Conservation (phyloP, 176 grass and related monocot genomes). For the Tillandsia leiboldiana region DNA sequence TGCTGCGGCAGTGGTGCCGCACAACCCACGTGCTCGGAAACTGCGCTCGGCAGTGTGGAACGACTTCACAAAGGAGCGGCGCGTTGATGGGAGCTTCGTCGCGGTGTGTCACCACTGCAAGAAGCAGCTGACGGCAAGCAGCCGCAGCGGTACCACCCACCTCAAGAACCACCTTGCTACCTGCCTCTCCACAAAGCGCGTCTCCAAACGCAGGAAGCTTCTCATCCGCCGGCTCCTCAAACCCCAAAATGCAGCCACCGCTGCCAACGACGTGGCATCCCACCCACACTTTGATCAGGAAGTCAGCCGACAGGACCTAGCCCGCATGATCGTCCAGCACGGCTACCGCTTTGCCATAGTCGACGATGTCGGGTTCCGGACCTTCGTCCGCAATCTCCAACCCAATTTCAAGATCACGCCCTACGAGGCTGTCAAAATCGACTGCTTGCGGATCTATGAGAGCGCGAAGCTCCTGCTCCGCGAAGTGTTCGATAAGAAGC, state of each 20-base stretch:
- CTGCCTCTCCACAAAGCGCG: constrained; percentile 60
- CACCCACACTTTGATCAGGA: constrained; percentile 50
- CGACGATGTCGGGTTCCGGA: constrained; percentile 12
- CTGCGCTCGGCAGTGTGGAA: constrained; percentile 86
- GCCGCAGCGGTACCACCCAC: constrained; percentile 86
- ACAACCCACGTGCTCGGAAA: constrained; percentile 72
- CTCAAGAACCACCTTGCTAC: constrained; percentile 81
- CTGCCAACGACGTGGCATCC: constrained; percentile 23
- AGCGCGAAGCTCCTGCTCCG: constrained; percentile 6
- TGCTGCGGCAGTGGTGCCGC: constrained; percentile 2
- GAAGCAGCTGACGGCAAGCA: constrained; percentile 97
- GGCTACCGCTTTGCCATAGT: constrained; percentile 22
- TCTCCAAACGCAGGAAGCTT: constrained; percentile 66
- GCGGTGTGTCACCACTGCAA: constrained; percentile 96
- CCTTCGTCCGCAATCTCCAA: constrained; percentile 15
- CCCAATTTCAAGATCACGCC: constrained; percentile 18
- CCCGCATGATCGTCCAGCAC: constrained; percentile 19
- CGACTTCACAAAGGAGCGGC: constrained; percentile 90
- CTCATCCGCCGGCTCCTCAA: constrained; percentile 61
- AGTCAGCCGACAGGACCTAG: constrained; percentile 13
- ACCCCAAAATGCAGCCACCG: constrained; percentile 28
- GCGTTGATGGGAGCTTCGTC: constrained; percentile 60
- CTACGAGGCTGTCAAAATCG: constrained; percentile 5
- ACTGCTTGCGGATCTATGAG: constrained; percentile 23
- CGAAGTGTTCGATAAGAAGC: constrained; percentile 2